These are phyloP conservation scores for Mycosarcoma maydis DNA, from an alignment of 1,284 basidiomycete species.

Conservation along the genomic window DNA sequence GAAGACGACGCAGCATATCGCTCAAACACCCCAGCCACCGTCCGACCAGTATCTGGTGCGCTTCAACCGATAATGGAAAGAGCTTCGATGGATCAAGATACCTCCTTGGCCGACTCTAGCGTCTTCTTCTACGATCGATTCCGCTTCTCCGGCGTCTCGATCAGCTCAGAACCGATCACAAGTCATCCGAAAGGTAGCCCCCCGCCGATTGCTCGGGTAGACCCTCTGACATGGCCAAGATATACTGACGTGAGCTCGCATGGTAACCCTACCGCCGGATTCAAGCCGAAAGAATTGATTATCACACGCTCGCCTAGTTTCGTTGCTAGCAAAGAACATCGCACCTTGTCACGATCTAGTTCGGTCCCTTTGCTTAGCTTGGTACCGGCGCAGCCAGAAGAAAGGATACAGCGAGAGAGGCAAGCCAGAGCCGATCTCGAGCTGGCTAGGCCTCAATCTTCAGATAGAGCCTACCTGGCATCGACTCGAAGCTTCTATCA, in stretches of 20 bases:
- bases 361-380: constrained; percentile 11
- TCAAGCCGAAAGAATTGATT: constrained; percentile 19
- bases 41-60: constrained; percentile 3
- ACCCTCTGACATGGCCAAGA: constrained; percentile 2
- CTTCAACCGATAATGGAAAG: constrained; percentile 18
- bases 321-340: neutral
- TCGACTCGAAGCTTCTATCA: too few relatives aligned
- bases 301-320: neutral
- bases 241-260: neutral
- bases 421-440: too few relatives aligned
- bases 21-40: neutral
- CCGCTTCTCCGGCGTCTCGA: constrained; percentile 5
- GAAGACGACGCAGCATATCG: neutral
- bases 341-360: constrained; percentile 7
- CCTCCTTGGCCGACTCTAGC: constrained; percentile 4
- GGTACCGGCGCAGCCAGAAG: neutral
- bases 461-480: too few relatives aligned
- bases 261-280: neutral
- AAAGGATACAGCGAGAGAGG: too few relatives aligned
- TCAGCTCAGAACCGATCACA: neutral
- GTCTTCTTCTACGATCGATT: constrained; percentile 8
- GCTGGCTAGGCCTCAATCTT: too few relatives aligned
- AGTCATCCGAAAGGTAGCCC: neutral
- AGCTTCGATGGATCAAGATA: constrained; percentile 7
- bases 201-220: neutral